Base-by-base conservation (phyloP, 805 yeast genomes). In the Wickerhamomyces silvicola region DNA sequence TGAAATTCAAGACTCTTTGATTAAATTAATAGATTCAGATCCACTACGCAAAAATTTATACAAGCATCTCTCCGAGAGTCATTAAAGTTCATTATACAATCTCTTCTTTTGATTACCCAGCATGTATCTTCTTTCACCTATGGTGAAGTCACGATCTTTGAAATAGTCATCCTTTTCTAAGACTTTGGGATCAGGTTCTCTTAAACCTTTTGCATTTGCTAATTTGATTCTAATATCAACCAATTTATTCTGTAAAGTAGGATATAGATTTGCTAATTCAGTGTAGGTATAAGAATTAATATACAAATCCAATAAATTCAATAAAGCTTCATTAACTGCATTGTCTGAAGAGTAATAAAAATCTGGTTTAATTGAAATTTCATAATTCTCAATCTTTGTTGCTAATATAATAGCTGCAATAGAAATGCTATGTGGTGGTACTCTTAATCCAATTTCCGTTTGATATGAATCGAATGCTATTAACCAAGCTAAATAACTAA, bases 361-460 rank as follows among this genome's bases (percentile, higher is more conserved):
- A 22, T 31, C 18, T 37, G 43, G 20, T 22, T 45, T 37, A 35
- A 59, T 60, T 26, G 49, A 37, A 5, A 65, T 61, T 3, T 28
- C 18, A 10, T 36, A 35, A 2, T 55, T 49, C 28, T 66, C 54
- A 25, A 79, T 44, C 45, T 72, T 74, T 25, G 66, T 62, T 2
- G 90, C 73, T 18, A 85, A 62, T 26, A 72, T 72, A 27, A 86
- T 56, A 18, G 75, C 68, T 4, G 85, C 81, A 32, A 84, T 49
- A 1, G 95, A 86, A 20, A 81, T 72, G 18, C 79, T 68, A 52
- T 85, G 90, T 4, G 84, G 78, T 1, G 95, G 92, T 7, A 75
- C 68, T 45, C 74, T 78, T 22, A 87, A 56, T 8, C 76, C 67
- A 12, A 81, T 64, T 22, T 82, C 84, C 2, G 94, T 75, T 34